Evolutionary conservation across 331 rosid species (phyloP), one percentile per base, ranked within the genome.

Genomic region (Cydonia oblonga): DNA sequence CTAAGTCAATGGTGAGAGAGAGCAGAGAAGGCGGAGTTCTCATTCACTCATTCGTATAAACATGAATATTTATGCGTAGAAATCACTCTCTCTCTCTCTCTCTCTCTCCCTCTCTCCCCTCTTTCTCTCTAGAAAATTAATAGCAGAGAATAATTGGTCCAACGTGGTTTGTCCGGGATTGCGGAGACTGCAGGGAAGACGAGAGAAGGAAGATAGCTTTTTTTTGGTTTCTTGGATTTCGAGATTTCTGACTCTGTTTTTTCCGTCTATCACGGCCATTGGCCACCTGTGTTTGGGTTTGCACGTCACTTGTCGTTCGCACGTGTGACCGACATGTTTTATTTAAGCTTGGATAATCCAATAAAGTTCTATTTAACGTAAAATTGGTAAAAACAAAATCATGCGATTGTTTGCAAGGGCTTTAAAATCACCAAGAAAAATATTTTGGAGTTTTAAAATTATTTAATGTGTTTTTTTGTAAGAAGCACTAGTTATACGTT

Each of bases 11-110:
- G 2, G 96, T 71, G 49, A 91, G 97, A 66, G 93, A 89, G 0
- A 95, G 84, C 28, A 95, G 86, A 35, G 99, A 89, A 64, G 99
- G 96, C 75, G 96, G 96, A 69, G 90, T 81, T 86, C 88, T 89
- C 97, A 95, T 91, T 88, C 96, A 89, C 69, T 77, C 89, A 49
- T 46, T 20, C 67, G 57, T 59, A 53, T 42, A 44, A 38, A 74
- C 54, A 16, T 46, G 53, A 4, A 54, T 16, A 71, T 10, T 49
- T 42, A 9, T 14, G 24, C 18, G 1, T 13, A 6, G 9, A 24
- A 42, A 44, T 26, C 30, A 24, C 28, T 5, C 16, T 1, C 79
- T 73, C 51, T 33, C 49, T 71, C 11, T 19, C 2, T 53, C 2
- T 22, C 42, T 26, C 3, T 61, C n/a, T n/a, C 6, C 35, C 9